Evolutionary conservation across 2,329 filamentous ascomycete species (phyloP), one percentile per base, ranked within the genome.

Genomic region (Calonectria pauciramosa): DNA sequence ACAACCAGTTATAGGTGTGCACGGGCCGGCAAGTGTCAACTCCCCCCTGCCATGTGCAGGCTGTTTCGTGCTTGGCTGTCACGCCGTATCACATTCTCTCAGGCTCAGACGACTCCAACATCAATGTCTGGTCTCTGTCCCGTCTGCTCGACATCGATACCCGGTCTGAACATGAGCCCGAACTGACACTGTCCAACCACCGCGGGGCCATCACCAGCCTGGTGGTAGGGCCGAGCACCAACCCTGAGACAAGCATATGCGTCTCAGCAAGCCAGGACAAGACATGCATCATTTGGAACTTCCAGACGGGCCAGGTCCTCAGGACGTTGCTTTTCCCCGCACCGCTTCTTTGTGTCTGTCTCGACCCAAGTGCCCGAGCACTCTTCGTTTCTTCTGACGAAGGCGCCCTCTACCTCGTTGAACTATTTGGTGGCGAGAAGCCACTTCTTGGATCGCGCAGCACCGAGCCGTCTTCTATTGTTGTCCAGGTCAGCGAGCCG

Each of bases 281-380:
- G 85, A 97, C 95, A 10, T 95, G 95, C 79, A 93, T 98, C 80
- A 89, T 98, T 74, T 99, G 97, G 97, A 96, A 99, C 85, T 97
- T 97, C 83, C 92, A 93, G 75, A 94, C 92, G 0, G 95, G 95
- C 49, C 91, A 92, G 74, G 88, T 94, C 14, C 87, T 99, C 72
- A 92, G 96, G 54, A 99, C 96, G 5, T 92, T 97, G 77, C 89
- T 99, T 51, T 91, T 99, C 71, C 92, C 94, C 2, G 89, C 90
- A n/a, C 87, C 90, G 23, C 95, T 96, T 20, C 88, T 94, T 36
- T 96, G 93, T 79, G 84, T 96, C 41, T 88, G 91, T 11, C 87
- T 99, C 6, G 97, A 99, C 84, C 94, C 96, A 0, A 95, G 93
- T 74, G 94, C 96, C 77, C 91, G 96, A 68, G 95, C 94, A 6